Percentiles rank a stretch among this genome's conserved stretches.
Evolutionary conservation across 192 early-diverging fungal genomes (phyloP).

Genomic region (Cetraspora pellucida): DNA sequence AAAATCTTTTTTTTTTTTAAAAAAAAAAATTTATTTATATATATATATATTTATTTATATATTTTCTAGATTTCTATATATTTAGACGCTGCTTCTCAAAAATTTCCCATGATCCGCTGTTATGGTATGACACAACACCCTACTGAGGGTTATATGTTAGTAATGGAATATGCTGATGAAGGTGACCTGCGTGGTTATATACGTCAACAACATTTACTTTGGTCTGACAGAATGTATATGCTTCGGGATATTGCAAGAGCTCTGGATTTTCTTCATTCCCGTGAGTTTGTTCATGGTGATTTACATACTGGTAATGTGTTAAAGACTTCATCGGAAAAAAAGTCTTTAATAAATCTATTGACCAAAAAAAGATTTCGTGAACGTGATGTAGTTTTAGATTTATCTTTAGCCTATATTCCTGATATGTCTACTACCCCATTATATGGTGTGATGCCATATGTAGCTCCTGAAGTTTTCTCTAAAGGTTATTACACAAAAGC

Average conservation of each 20-base stretch:
- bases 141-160: conserved; percentile 22
- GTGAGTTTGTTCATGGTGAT: conserved; percentile 15
- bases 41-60: not conserved
- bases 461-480: conserved; percentile 21
- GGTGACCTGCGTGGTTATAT: conserved; percentile 11
- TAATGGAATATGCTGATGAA: conserved; percentile 5
- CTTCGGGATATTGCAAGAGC: conserved; percentile 8
- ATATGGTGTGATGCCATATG: conserved; percentile 20
- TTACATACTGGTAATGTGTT: conserved; percentile 20
- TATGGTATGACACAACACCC: conserved; percentile 13
- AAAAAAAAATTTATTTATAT: not conserved
- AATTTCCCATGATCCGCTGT: not conserved
- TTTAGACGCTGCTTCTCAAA: not conserved
- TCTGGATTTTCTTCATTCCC: not conserved
- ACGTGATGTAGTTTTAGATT: not conserved
- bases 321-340: not conserved
- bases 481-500: conserved; percentile 7
- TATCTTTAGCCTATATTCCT: not conserved
- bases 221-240: not conserved
- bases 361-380: not conserved
- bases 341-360: not conserved
- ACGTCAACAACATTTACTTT: not conserved
- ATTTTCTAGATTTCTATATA: not conserved
- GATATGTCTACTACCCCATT: not conserved
- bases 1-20: not conserved